phyloP scores from a whole-genome alignment of 352 stramenopile species.

The Phytophthora nicotianae region DNA sequence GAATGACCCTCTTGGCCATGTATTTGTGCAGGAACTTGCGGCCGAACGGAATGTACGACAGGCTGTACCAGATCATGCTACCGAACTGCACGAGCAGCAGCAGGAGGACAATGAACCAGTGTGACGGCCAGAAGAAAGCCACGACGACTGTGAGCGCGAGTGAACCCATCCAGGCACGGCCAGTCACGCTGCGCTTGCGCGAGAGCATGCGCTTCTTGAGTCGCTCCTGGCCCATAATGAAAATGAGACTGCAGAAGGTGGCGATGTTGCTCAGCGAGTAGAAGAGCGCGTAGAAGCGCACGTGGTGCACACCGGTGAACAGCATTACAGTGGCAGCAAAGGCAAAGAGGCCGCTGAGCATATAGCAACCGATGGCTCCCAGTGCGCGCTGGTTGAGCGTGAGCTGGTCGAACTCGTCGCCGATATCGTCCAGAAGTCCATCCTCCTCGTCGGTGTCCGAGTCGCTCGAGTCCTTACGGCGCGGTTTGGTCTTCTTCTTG shows the following conservation, averaged over 20 bases:
- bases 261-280: constrained; percentile 52
- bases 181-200: constrained; percentile 36
- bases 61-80: constrained; percentile 66
- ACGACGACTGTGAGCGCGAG: constrained; percentile 49
- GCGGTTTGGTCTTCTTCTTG: constrained; percentile 35
- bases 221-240: constrained; percentile 47
- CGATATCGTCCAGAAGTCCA: constrained; percentile 42
- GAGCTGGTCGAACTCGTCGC: constrained; percentile 44
- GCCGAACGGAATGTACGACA: constrained; percentile 55
- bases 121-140: constrained; percentile 45
- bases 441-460: constrained; percentile 46
- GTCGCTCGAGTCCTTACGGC: constrained; percentile 41
- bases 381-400: constrained; percentile 48
- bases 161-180: constrained; percentile 46
- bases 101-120: constrained; percentile 57
- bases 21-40: constrained; percentile 55
- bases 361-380: constrained; percentile 41
- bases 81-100: constrained; percentile 57
- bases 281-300: constrained; percentile 49
- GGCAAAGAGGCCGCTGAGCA: constrained; percentile 41
- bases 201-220: constrained; percentile 51
- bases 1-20: constrained; percentile 39
- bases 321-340: constrained; percentile 45
- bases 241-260: constrained; percentile 49
- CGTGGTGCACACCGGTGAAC: constrained; percentile 44